Percentiles rank a stretch among this genome's conserved stretches.
Conservation (phyloP, 2,329 filamentous ascomycete species). For the Exutisphaerella laricina region DNA sequence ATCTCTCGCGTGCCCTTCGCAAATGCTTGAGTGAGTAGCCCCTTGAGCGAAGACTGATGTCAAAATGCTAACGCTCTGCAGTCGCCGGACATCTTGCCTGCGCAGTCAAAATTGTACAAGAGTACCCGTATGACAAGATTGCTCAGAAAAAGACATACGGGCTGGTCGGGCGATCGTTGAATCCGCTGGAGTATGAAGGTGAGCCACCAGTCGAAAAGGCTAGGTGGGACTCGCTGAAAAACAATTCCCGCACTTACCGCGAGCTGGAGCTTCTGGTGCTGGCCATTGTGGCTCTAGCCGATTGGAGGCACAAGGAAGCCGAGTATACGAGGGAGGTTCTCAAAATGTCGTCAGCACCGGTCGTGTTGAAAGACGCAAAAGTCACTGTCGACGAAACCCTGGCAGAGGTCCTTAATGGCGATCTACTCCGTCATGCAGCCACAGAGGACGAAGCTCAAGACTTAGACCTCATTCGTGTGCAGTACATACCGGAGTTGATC, state of each 20-base stretch:
- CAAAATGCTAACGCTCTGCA: slow-evolving; percentile 24
- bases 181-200: slow-evolving; percentile 31
- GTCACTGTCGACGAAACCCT: slow-evolving; percentile 37
- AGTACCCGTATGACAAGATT: slow-evolving; percentile 46
- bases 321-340: slow-evolving; percentile 28
- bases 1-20: slow-evolving; percentile 69
- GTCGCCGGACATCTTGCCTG: slow-evolving; percentile 49
- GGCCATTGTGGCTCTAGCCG: slow-evolving; percentile 38
- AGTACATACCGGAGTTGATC: slow-evolving; percentile 79
- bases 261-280: slow-evolving; percentile 41
- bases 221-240: slow-evolving; percentile 22
- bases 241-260: slow-evolving; percentile 35
- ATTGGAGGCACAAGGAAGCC: slow-evolving; percentile 41
- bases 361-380: slow-evolving; percentile 35
- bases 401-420: slow-evolving; percentile 32
- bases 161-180: slow-evolving; percentile 37
- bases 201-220: slow-evolving; percentile 10
- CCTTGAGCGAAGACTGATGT: background rate
- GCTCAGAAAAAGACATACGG: slow-evolving; percentile 38
- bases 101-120: slow-evolving; percentile 49
- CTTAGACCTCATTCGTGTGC: slow-evolving; percentile 60
- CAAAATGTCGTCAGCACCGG: slow-evolving; percentile 21
- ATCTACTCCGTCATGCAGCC: slow-evolving; percentile 26
- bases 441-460: slow-evolving; percentile 53
- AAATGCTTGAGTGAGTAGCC: slow-evolving; percentile 69